These are phyloP conservation scores for Fraxinus excelsior DNA, from an alignment of 257 asterid genomes.

Conservation along the genomic window DNA sequence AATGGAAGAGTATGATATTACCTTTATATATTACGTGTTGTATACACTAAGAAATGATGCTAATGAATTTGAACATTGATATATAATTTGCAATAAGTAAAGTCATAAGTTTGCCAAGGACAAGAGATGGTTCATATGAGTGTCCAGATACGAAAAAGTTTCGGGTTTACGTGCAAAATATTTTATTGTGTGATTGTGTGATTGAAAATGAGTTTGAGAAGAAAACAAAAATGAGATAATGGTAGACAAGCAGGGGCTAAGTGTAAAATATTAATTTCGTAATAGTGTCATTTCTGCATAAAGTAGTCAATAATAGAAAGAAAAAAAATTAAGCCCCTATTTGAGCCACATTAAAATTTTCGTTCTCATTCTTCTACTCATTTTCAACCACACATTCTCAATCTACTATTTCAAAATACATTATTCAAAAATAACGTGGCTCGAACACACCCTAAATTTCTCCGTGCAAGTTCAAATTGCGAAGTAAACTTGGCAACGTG, in stretches of 20 bases:
- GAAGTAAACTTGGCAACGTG: background rate
- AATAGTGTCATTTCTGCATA: background rate
- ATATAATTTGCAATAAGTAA: background rate
- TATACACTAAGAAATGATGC: background rate
- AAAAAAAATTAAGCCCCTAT: background rate
- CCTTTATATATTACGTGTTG: background rate
- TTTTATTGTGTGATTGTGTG: too few relatives aligned
- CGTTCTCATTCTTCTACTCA: too few relatives aligned
- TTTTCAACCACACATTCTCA: too few relatives aligned
- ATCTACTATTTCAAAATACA: too few relatives aligned
- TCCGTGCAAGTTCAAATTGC: background rate
- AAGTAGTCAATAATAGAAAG: background rate
- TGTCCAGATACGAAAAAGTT: too few relatives aligned
- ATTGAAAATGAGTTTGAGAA: too few relatives aligned
- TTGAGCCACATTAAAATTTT: too few relatives aligned
- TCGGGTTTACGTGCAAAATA: too few relatives aligned
- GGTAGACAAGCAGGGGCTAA: too few relatives aligned
- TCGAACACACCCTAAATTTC: too few relatives aligned
- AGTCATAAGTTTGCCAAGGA: background rate
- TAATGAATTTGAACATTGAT: background rate
- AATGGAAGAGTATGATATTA: background rate
- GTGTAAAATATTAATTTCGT: background rate
- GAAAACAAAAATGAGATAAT: too few relatives aligned
- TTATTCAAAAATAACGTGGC: too few relatives aligned
- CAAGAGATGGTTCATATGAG: constrained; percentile 9